Conservation (phyloP, 1,284 basidiomycete species). For the Microbotryomycetes sp. region DNA sequence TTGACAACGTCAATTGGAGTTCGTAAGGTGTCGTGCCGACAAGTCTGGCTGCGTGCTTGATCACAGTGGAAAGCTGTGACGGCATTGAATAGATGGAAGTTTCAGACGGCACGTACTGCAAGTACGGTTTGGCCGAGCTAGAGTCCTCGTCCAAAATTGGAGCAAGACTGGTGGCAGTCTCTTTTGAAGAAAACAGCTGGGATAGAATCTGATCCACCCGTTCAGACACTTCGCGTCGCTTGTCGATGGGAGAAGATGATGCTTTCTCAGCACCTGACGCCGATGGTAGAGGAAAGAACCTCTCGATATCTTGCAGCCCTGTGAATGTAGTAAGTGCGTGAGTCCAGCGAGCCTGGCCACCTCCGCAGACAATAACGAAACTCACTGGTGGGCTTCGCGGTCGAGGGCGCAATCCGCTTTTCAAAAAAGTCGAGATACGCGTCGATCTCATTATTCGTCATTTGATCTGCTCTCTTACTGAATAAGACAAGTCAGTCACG, state of each 20-base stretch:
- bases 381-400: constrained; percentile 12
- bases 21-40: not conserved
- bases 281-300: constrained; percentile 10
- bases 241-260: not conserved
- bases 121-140: too few species aligned
- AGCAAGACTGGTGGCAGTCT: too few species aligned
- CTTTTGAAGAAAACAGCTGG: too few species aligned
- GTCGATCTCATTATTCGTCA: constrained; percentile 26
- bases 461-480: constrained; percentile 16
- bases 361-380: not conserved
- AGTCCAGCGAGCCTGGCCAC: not conserved
- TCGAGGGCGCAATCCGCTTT: constrained; percentile 12
- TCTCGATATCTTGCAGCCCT: constrained; percentile 9
- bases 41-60: not conserved
- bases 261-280: not conserved
- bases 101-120: not conserved
- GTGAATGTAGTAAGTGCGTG: not conserved
- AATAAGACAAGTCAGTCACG: constrained; percentile 1
- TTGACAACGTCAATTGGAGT: not conserved
- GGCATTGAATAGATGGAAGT: not conserved
- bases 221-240: too few species aligned
- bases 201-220: too few species aligned
- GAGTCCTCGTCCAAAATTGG: too few species aligned
- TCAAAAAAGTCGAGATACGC: constrained; percentile 33
- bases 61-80: not conserved